Evolutionary conservation across 345 rosid species (phyloP).

Genomic region (Lepidium africanum): DNA sequence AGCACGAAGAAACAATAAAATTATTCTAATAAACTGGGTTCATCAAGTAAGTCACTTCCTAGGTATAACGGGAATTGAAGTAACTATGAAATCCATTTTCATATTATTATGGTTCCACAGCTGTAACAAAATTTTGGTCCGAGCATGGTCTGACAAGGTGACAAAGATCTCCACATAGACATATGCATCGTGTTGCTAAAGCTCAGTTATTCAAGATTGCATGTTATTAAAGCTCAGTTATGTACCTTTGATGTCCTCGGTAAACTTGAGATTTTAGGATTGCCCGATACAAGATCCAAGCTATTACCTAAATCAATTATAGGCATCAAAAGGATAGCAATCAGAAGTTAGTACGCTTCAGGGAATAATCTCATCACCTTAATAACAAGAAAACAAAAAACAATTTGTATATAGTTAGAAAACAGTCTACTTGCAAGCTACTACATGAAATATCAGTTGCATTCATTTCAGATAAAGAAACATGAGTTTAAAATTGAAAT

Average conservation of each 20-base stretch:
- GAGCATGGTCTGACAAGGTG: not conserved
- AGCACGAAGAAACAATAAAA: not conserved
- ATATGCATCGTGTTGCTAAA: not conserved
- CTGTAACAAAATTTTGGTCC: not conserved
- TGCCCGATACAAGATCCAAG: not conserved
- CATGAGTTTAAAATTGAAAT: not conserved
- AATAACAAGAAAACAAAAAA: not conserved
- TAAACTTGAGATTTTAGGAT: not conserved
- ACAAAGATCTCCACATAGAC: not conserved
- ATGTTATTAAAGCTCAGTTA: not conserved
- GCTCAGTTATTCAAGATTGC: not conserved
- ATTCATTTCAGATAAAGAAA: not conserved
- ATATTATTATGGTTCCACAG: not conserved
- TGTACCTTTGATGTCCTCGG: slow-evolving; percentile 15
- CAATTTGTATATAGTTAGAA: not conserved
- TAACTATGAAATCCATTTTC: not conserved
- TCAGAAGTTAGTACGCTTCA: not conserved
- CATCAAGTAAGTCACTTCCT: not conserved
- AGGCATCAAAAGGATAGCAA: not conserved
- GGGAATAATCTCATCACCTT: not conserved
- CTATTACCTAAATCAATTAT: slow-evolving; percentile 12
- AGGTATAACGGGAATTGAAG: not conserved
- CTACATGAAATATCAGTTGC: not conserved
- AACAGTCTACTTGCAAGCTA: not conserved
- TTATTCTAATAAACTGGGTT: not conserved